These are phyloP conservation scores for Trichosporon asahii DNA, from an alignment of 1,284 basidiomycete genomes.

Conservation along the genomic window DNA sequence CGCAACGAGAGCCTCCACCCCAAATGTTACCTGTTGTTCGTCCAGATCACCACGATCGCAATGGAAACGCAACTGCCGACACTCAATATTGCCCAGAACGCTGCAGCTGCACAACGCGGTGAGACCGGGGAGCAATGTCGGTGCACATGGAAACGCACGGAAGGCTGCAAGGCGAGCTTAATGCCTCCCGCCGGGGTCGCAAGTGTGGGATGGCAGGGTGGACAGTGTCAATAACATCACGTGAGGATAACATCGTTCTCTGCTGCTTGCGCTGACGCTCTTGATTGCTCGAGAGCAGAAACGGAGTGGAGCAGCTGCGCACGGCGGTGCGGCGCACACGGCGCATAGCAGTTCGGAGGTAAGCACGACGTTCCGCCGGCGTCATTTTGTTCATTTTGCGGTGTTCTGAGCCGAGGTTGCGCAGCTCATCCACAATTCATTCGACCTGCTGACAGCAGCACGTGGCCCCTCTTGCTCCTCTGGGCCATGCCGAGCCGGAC, in stretches of 20 bases:
- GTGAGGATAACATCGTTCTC: neutral
- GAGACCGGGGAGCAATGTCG: neutral
- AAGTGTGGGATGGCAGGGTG: neutral
- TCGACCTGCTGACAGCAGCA: neutral
- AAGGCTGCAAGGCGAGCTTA: neutral
- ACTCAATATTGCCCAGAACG: neutral
- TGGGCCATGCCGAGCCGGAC: neutral
- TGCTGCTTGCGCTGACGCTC: neutral
- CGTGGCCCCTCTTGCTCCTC: neutral
- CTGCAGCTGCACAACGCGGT: neutral
- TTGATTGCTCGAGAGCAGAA: neutral
- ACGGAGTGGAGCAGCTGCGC: neutral
- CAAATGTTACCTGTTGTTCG: neutral
- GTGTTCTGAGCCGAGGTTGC: neutral
- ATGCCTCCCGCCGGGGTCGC: neutral
- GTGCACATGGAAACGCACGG: neutral
- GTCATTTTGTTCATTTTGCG: neutral
- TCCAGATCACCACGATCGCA: neutral
- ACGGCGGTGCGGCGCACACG: neutral
- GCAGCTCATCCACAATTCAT: neutral
- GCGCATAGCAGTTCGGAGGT: neutral
- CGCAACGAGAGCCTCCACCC: neutral
- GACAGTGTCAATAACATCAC: neutral
- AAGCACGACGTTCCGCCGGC: neutral
- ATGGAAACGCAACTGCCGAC: neutral